Evolutionary conservation across 2,329 filamentous ascomycete species (phyloP), one percentile per base, ranked within the genome.

Genomic region (Aspergillus thermomutatus): DNA sequence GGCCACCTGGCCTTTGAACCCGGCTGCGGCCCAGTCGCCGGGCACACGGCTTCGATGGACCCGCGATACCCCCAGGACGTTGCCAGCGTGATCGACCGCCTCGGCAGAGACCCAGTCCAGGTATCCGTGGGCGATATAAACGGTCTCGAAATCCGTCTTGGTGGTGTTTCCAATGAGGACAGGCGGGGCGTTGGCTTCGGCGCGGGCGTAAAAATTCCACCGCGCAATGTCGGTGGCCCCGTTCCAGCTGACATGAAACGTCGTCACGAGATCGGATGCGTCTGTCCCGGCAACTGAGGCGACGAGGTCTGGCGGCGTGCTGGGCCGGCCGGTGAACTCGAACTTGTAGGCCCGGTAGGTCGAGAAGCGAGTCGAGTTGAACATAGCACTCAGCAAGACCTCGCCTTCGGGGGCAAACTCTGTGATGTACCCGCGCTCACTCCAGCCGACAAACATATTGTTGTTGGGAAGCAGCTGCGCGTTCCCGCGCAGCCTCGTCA

Each of bases 331-430:
- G 1, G 61, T 66, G 52, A 73, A 77, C 31, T 70, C 61, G 26
- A 58, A 68, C 53, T 77, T 77, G 64, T 73, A 77, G 9, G 71
- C 65, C 3, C 75, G 73, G 55, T 77, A 77, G 26, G 68, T 76
- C 6, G 67, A 68, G 56, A 69, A 72, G 8, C 68, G 67, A 1
- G 53, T n/a, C 0, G 67, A 68, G 8, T 58, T 62, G 57, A 75
- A 77, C 23, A 55, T 60, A 1, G 72, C 72, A 10, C 66, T 68
- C 59, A 74, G 66, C 4, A 72, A 50, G n/a, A 67, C 23, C 9
- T 63, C 55, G 7, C 74, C 73, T 7, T 71, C 61, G 0, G 60
- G 50, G 0, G 66, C 62, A 49, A 67, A 64, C 48, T 76, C 74
- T 19, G 64, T 71, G 11, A 70, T 65, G 51, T 73, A 75, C 17